Base-by-base conservation (phyloP, 768 basidiomycete genomes). In the Agrocybe praecox region DNA sequence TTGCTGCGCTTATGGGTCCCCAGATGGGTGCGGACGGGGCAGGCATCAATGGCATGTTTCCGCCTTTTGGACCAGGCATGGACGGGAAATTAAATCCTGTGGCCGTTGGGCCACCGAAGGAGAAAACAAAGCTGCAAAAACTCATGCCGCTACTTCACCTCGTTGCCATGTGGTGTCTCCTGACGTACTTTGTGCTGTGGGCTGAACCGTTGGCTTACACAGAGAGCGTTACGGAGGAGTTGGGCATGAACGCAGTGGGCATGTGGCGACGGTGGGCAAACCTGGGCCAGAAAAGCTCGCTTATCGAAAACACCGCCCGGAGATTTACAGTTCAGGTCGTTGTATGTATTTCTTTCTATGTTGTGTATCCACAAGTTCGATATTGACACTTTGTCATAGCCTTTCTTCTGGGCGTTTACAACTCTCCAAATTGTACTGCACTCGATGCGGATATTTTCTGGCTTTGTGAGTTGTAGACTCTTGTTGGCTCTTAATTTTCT, bases 381-480 rank as follows among this genome's bases (percentile, higher is more conserved):
- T 23, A 10, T 15, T 58, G 23, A 49, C 17, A 32, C 45, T 14
- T 7, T 42, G 18, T 34, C 40, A 17, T 60, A 92, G 90, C 86
- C 89, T 1, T 90, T 94, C 74, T 90, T 93, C 68, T 92, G 89
- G 89, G 87, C 83, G 8, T 92, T 93, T 57, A 82, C 83, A 36
- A 88, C 91, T 0, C 67, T 93, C 4, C 83, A 92, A 61, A 76
- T 92, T 21, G 78, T 79, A 18, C 65, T 94, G 44, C 89, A 92
- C 62, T 90, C 91, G 9, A 65, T 86, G 61, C 84, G 86, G 52
- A 83, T 93, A 70, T 86, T 90, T 65, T 80, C 79, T 12, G 84
- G 86, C 55, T 80, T 87, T 58, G 90, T 90, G 66, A 66, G 89
- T 66, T 22, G 6, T 33, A 32, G 2, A 40, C 24, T n/a, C 49